Percentiles rank a stretch among this genome's conserved stretches.
Conservation (phyloP, 129 eudicot genomes). For the Gnaphalium uliginosum region DNA sequence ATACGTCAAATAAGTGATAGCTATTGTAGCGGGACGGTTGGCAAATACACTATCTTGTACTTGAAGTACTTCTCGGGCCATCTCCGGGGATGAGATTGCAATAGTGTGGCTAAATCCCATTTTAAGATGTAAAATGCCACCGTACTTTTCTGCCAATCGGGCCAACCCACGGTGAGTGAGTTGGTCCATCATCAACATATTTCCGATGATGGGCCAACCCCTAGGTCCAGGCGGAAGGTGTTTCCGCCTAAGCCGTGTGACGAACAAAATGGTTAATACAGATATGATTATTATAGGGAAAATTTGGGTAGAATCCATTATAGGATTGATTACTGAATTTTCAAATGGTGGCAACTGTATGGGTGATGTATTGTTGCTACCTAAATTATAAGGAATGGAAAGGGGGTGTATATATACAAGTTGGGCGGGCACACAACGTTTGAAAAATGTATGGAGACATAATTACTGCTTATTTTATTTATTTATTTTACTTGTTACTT, state of each 20-base stretch:
- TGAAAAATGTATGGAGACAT: constrained; percentile 19
- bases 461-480: not conserved
- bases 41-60: constrained; percentile 77
- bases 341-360: constrained; percentile 27
- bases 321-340: not conserved
- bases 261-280: constrained; percentile 27
- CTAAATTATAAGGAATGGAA: not conserved
- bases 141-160: constrained; percentile 55
- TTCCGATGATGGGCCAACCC: constrained; percentile 92
- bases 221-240: constrained; percentile 79
- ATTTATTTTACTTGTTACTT: not conserved
- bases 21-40: constrained; percentile 80
- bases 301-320: constrained; percentile 23
- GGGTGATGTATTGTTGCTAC: constrained; percentile 26
- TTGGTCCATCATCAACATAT: constrained; percentile 77
- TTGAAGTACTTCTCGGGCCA: constrained; percentile 80
- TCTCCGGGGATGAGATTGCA: constrained; percentile 66
- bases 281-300: constrained; percentile 34
- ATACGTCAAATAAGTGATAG: constrained; percentile 73
- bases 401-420: constrained; percentile 30
- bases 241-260: constrained; percentile 37
- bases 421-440: constrained; percentile 30
- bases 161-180: constrained; percentile 90
- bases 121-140: constrained; percentile 68
- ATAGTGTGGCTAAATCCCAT: constrained; percentile 76